Conservation (phyloP, 495 filamentous ascomycete genomes). For the Sphaerosporella brunnea region DNA sequence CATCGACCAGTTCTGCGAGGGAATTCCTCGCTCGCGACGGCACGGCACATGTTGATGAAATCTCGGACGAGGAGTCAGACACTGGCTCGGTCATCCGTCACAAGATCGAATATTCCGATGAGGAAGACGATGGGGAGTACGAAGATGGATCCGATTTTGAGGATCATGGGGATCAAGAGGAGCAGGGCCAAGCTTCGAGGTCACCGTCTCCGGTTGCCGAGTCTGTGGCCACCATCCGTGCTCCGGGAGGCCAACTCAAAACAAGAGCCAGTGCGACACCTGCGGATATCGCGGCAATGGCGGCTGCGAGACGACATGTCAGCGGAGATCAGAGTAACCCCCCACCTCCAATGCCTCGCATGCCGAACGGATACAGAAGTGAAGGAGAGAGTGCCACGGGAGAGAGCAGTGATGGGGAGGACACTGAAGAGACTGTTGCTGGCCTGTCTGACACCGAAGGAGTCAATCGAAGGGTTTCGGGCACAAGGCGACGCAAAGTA, state of each 20-base stretch:
- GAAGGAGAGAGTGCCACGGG: constrained; percentile 27
- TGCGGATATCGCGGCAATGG: constrained; percentile 71
- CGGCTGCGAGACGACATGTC: constrained; percentile 65
- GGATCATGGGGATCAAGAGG: constrained; percentile 16
- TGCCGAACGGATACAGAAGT: constrained; percentile 39
- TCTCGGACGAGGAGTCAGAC: constrained; percentile 46
- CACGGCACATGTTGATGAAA: constrained; percentile 34
- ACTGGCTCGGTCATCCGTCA: constrained; percentile 83
- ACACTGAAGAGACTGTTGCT: constrained; percentile 23
- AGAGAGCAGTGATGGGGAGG: constrained; percentile 25
- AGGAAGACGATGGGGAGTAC: constrained; percentile 28
- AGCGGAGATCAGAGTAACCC: constrained; percentile 36
- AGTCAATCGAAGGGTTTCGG: constrained; percentile 29
- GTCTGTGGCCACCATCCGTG: constrained; percentile 64
- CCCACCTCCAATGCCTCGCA: constrained; percentile 41
- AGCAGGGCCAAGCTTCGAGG: constrained; percentile 3
- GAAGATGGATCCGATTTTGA: constrained; percentile 10
- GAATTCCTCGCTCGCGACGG: constrained; percentile 19
- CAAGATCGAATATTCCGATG: constrained; percentile 37
- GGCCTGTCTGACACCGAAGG: constrained; percentile 29
- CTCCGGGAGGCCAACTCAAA: constrained; percentile 73
- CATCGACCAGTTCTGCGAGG: constrained; percentile 13
- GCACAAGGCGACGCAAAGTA: constrained; percentile 39
- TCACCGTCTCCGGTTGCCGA: constrained; percentile 47
- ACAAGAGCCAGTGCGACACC: constrained; percentile 75